Evolutionary conservation across 2,329 filamentous ascomycete genomes (phyloP).

Genomic region (Colletotrichum brevisporum): DNA sequence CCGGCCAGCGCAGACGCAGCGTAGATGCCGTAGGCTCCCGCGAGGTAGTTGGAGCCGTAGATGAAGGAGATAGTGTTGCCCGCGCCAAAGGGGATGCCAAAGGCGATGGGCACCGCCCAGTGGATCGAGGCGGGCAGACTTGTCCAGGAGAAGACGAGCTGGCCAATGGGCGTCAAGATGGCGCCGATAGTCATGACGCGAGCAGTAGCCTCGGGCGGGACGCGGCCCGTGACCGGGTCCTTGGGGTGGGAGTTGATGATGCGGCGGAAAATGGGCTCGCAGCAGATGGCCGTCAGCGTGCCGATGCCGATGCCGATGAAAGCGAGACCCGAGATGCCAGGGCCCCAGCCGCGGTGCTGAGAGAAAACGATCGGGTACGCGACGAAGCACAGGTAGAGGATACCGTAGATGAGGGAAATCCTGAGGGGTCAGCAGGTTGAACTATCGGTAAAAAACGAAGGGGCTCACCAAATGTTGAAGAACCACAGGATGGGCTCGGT

Average conservation of each 20-base stretch:
- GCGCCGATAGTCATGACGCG: conserved; percentile 84
- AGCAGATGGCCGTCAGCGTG: conserved; percentile 71
- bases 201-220: conserved; percentile 84
- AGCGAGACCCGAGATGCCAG: conserved; percentile 80
- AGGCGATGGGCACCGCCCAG: conserved; percentile 84
- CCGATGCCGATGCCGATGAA: conserved; percentile 82
- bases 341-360: conserved; percentile 80
- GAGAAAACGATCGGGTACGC: conserved; percentile 90
- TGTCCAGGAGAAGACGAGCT: conserved; percentile 92
- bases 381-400: conserved; percentile 91
- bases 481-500: conserved; percentile 87
- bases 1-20: conserved; percentile 85
- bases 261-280: conserved; percentile 80
- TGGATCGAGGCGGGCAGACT: conserved; percentile 82
- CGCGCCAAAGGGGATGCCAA: conserved; percentile 83
- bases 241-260: conserved; percentile 83
- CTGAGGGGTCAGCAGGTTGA: conserved; percentile 45
- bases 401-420: conserved; percentile 87
- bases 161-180: conserved; percentile 80
- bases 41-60: conserved; percentile 85
- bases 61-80: conserved; percentile 87
- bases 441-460: neutral
- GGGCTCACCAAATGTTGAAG: conserved; percentile 73
- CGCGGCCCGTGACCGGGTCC: conserved; percentile 81
- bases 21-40: conserved; percentile 81